These are phyloP conservation scores for Saccharomyces pastorianus DNA, from an alignment of 1,139 yeast genomes.

Conservation along the genomic window DNA sequence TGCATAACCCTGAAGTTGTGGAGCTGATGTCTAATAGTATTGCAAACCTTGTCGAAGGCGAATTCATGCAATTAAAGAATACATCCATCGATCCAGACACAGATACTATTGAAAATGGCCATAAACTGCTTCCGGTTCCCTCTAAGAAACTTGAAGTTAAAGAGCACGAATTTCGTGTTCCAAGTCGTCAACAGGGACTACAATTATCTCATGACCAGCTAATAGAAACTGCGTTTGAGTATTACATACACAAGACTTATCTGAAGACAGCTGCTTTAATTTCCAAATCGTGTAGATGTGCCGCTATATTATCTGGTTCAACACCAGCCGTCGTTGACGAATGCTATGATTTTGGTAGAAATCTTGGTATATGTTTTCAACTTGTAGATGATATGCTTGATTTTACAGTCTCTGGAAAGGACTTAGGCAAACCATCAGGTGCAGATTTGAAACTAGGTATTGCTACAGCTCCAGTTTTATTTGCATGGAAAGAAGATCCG, in stretches of 20 bases:
- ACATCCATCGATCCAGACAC: conserved; percentile 55
- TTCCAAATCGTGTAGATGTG: conserved; percentile 87
- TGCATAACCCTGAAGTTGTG: conserved; percentile 93
- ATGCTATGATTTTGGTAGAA: conserved; percentile 86
- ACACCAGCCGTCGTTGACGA: conserved; percentile 65
- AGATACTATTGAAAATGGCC: conserved; percentile 38
- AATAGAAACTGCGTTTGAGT: conserved; percentile 83
- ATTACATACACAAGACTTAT: conserved; percentile 89
- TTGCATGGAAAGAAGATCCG: conserved; percentile 87
- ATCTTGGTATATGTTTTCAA: conserved; percentile 91
- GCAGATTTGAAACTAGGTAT: conserved; percentile 90
- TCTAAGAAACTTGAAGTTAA: conserved; percentile 56
- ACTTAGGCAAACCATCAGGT: conserved; percentile 90
- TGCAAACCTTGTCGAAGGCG: conserved; percentile 96
- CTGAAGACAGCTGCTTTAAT: conserved; percentile 90
- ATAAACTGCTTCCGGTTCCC: conserved; percentile 47
- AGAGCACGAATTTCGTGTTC: conserved; percentile 54
- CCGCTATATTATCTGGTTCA: conserved; percentile 89
- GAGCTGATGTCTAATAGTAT: conserved; percentile 91
- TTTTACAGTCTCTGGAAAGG: conserved; percentile 73
- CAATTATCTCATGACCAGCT: conserved; percentile 57
- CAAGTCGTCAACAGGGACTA: conserved; percentile 27
- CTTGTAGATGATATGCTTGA: conserved; percentile 94
- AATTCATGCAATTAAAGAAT: conserved; percentile 94
- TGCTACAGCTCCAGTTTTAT: conserved; percentile 94